Evolutionary conservation across 345 rosid genomes (phyloP).

Genomic region (Citrus glauca): DNA sequence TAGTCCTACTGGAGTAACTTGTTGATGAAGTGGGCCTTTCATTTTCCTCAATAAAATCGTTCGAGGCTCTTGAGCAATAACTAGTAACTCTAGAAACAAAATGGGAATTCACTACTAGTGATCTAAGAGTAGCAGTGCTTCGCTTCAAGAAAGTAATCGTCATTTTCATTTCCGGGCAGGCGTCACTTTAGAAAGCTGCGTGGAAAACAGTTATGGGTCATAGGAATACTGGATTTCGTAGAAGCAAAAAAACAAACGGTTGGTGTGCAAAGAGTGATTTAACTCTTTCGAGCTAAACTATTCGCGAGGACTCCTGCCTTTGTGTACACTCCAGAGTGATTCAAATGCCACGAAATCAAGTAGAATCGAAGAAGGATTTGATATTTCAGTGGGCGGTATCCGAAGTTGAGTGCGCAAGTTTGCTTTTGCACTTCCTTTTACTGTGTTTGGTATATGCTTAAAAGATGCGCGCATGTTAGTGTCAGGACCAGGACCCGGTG

Average conservation of each 20-base stretch:
- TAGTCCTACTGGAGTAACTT: constrained; percentile 14
- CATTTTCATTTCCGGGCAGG: constrained; percentile 18
- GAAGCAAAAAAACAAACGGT: constrained; percentile 31
- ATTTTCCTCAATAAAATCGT: constrained; percentile 4
- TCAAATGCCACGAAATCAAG: background rate
- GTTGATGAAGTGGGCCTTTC: constrained; percentile 6
- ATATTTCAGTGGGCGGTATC: no score
- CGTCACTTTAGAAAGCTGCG: background rate
- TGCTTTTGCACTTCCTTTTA: no score
- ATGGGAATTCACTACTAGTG: background rate
- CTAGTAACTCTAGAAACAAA: constrained; percentile 17
- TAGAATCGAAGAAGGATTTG: no score
- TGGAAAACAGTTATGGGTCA: background rate
- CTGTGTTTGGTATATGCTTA: no score
- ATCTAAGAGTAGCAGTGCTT: constrained; percentile 9
- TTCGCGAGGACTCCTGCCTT: no score
- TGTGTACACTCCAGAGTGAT: no score
- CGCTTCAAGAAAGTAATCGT: constrained; percentile 23
- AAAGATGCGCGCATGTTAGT: no score
- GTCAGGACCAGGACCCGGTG: no score
- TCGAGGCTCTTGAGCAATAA: constrained; percentile 27
- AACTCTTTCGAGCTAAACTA: background rate
- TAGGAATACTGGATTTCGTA: background rate
- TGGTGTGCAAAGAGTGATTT: constrained; percentile 11
- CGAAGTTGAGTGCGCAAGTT: no score